Evolutionary conservation across 2,329 filamentous ascomycete species (phyloP), one percentile per base, ranked within the genome.

Genomic region (Xylariaceae sp.): DNA sequence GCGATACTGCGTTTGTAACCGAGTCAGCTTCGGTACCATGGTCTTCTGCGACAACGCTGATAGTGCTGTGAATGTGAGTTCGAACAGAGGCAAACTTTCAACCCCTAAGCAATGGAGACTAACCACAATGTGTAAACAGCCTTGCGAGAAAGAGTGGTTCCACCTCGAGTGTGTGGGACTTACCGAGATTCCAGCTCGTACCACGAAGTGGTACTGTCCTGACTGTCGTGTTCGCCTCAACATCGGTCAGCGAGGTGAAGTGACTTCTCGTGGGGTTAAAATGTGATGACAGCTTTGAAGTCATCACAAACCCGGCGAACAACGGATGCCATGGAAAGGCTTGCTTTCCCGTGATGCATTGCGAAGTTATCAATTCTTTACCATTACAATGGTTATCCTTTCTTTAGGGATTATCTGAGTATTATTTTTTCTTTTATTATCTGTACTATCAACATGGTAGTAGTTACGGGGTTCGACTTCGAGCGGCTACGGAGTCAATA

Each of bases 121-220:
- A 55, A 62, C 58, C 42, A 41, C 44, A 39, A 45, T 53, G 47
- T 49, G 41, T 47, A 45, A 50, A 53, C 58, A 76, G 69, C 71
- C 86, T 67, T 93, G 88, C 68, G 83, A 88, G 56, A 81, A 82
- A 52, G 86, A 92, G 65, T 93, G 88, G 88, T 93, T 92, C 64
- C 88, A 93, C 62, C 74, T 93, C 33, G 80, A 82, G 52, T 93
- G 88, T 59, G 85, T 93, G 5, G 82, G 76, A 5, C 71, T 93
- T 25, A 71, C 74, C 10, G 75, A 82, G 20, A 79, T 86, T 48
- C 86, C 87, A 10, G 77, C 82, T 2, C 74, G 85, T 16, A 85
- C 85, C 23, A 83, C 83, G 2, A 90, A 89, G 65, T 93, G 88
- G 88, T 93, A 89, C 59, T 93, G 88, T 64, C 86, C 86, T 1